Percentiles rank a stretch among this genome's conserved stretches.
Conservation (phyloP, 2,329 filamentous ascomycete genomes). For the Venturia oleaginea region DNA sequence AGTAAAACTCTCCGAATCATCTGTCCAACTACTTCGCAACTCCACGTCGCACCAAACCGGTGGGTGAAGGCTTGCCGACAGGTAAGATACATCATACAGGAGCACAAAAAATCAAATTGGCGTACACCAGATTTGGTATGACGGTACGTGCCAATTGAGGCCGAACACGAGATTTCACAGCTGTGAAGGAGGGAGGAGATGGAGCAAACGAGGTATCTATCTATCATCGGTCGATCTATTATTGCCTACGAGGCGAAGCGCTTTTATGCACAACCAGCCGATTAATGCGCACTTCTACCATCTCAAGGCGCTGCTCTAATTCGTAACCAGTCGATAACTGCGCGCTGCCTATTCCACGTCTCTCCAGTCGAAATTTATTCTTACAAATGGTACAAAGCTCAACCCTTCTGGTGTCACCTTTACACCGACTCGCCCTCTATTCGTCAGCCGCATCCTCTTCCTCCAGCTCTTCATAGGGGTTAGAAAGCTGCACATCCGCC, state of each 20-base stretch:
- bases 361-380: neutral
- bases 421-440: neutral
- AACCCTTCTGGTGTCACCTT: neutral
- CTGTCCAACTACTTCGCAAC: too few species aligned
- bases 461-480: neutral
- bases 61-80: neutral
- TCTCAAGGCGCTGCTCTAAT: neutral
- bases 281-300: neutral
- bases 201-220: neutral
- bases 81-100: too few species aligned
- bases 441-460: neutral
- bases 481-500: neutral
- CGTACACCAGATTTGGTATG: too few species aligned
- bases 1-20: too few species aligned
- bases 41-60: neutral
- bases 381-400: neutral
- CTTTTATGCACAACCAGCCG: neutral
- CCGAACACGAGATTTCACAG: too few species aligned
- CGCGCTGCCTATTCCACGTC: neutral
- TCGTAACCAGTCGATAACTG: neutral
- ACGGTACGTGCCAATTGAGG: too few species aligned
- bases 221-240: neutral
- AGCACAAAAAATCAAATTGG: too few species aligned
- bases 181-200: neutral
- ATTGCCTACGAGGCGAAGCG: neutral